These are phyloP conservation scores for Salix caprea DNA, from an alignment of 345 rosid species.

Conservation along the genomic window DNA sequence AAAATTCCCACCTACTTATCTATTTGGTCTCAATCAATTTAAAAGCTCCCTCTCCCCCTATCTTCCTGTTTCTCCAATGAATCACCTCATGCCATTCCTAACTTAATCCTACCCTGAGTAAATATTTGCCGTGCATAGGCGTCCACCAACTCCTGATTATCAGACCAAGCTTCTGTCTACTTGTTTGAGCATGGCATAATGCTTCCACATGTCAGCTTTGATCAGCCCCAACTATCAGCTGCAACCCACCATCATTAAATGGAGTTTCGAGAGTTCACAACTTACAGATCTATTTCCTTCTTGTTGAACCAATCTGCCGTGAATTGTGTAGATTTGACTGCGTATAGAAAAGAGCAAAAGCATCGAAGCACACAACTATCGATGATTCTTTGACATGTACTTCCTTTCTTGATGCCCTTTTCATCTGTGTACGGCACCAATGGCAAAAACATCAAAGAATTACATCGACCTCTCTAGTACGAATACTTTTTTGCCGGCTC, in stretches of 20 bases:
- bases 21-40: background rate
- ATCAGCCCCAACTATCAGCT: background rate
- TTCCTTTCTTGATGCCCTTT: background rate
- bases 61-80: background rate
- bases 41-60: no score
- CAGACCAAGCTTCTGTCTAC: no score
- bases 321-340: background rate
- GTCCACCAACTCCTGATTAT: background rate
- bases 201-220: background rate
- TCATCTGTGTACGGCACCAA: background rate
- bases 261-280: background rate
- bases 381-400: background rate
- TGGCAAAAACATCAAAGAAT: background rate
- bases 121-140: background rate
- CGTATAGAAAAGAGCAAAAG: no score
- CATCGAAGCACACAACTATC: background rate
- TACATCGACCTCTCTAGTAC: background rate
- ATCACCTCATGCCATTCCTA: background rate
- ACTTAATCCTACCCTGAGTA: background rate
- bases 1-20: background rate
- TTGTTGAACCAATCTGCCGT: background rate
- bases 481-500: background rate
- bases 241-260: background rate
- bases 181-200: no score
- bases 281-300: background rate